phyloP scores from a whole-genome alignment of 805 yeast species.

The Zygosaccharomyces rouxii region DNA sequence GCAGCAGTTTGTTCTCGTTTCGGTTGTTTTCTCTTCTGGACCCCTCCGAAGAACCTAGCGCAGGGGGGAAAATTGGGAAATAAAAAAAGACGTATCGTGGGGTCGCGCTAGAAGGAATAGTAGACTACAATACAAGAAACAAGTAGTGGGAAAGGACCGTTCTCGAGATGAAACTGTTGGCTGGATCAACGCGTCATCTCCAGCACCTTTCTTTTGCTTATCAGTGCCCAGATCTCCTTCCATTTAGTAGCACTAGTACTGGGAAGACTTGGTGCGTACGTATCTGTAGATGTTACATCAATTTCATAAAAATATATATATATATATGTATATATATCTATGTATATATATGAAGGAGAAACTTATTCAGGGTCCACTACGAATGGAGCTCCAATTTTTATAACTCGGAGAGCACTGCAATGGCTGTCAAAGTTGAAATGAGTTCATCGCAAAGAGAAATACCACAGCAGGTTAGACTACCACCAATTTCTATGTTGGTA shows the following conservation, averaged over 20 bases:
- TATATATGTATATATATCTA: neutral
- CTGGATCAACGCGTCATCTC: constrained; percentile 6
- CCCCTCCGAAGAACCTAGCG: neutral
- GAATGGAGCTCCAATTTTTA: neutral
- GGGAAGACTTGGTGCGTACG: neutral
- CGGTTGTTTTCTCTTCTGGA: neutral
- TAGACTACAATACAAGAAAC: neutral
- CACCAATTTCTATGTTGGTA: constrained; percentile 15
- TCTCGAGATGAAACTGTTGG: constrained; percentile 7
- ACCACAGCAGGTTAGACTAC: constrained; percentile 10
- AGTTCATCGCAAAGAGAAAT: neutral
- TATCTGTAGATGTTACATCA: neutral
- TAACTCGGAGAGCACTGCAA: neutral
- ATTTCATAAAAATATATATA: neutral
- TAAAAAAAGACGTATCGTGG: neutral
- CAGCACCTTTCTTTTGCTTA: constrained; percentile 1
- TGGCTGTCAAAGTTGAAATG: neutral
- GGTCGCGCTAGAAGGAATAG: neutral
- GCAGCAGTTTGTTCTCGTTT: neutral
- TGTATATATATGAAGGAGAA: neutral
- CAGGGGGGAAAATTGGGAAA: neutral
- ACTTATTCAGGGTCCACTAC: neutral
- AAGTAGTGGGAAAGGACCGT: constrained; percentile 1
- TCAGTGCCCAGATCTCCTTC: neutral
- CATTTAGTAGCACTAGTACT: neutral